These are phyloP conservation scores for Leishmania amazonensis DNA, from an alignment of 208 protist genomes.

Conservation along the genomic window DNA sequence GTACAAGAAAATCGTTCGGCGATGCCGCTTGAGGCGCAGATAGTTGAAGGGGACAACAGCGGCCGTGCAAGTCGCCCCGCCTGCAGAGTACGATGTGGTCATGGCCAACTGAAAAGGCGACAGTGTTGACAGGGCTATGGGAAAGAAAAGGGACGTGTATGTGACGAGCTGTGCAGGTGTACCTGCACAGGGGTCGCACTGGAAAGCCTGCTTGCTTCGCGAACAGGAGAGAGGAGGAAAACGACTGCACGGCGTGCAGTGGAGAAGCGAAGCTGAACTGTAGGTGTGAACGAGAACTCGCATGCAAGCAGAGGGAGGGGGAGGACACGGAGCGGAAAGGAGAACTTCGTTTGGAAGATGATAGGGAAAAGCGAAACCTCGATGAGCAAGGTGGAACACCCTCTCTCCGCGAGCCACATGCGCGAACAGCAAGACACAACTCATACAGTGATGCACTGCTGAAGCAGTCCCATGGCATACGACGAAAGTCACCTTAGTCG, in stretches of 20 bases:
- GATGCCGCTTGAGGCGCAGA: conserved; percentile 74
- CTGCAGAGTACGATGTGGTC: conserved; percentile 22
- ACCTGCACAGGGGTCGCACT: neutral
- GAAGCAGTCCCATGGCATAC: neutral
- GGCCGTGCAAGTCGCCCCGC: conserved; percentile 4
- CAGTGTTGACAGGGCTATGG: neutral
- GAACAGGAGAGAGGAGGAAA: neutral
- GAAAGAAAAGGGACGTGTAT: conserved; percentile 8
- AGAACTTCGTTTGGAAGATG: neutral
- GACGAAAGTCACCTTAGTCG: neutral
- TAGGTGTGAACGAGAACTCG: neutral
- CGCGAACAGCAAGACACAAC: neutral
- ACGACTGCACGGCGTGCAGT: neutral
- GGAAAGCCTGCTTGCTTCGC: neutral
- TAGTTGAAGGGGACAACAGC: conserved; percentile 68
- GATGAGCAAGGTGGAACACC: neutral
- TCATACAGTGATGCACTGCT: neutral
- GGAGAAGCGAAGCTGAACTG: neutral
- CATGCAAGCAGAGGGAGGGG: neutral
- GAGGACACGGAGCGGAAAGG: neutral
- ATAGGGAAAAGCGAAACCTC: neutral
- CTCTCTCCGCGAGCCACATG: neutral
- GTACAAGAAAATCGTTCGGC: conserved; percentile 87
- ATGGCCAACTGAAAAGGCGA: neutral
- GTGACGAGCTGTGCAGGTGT: neutral